These are phyloP conservation scores for Yarrowia yakushimensis DNA, from an alignment of 805 yeast genomes.

Conservation along the genomic window DNA sequence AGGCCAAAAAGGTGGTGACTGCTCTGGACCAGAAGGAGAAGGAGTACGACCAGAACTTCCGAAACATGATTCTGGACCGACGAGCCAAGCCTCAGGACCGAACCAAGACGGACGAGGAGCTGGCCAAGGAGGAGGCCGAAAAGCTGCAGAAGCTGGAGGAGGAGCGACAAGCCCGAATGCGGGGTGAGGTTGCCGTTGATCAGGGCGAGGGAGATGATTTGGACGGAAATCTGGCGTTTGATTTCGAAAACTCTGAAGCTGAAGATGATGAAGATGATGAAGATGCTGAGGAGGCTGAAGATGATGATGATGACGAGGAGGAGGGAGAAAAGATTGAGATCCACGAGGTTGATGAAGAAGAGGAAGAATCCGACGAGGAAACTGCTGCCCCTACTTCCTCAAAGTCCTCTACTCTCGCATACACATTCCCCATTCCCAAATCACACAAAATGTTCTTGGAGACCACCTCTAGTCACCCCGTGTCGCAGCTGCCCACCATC, in stretches of 20 bases:
- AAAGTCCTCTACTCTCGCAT: conserved; percentile 29
- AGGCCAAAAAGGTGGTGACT: conserved; percentile 21
- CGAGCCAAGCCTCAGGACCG: conserved; percentile 44
- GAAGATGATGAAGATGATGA: conserved; percentile 31
- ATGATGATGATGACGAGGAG: conserved; percentile 15
- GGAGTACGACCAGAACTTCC: conserved; percentile 39
- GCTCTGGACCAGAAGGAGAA: conserved; percentile 29
- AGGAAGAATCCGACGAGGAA: conserved; percentile 47
- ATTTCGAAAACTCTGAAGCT: background rate
- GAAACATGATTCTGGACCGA: conserved; percentile 42
- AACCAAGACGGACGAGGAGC: conserved; percentile 44
- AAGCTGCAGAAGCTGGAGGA: conserved; percentile 36
- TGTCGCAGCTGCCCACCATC: conserved; percentile 34
- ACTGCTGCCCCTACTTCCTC: background rate
- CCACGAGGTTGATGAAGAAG: conserved; percentile 32
- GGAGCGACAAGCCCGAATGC: conserved; percentile 41
- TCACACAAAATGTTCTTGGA: conserved; percentile 62
- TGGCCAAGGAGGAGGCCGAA: conserved; percentile 38
- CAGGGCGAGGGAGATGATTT: conserved; percentile 37
- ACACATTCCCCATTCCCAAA: conserved; percentile 47
- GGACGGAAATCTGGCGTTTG: conserved; percentile 29
- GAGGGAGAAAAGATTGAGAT: background rate
- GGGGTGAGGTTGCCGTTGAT: conserved; percentile 32
- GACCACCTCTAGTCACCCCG: conserved; percentile 28
- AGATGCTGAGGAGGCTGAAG: conserved; percentile 33